Conservation (phyloP, 495 filamentous ascomycete species). For the Hyaloscypha variabilis region DNA sequence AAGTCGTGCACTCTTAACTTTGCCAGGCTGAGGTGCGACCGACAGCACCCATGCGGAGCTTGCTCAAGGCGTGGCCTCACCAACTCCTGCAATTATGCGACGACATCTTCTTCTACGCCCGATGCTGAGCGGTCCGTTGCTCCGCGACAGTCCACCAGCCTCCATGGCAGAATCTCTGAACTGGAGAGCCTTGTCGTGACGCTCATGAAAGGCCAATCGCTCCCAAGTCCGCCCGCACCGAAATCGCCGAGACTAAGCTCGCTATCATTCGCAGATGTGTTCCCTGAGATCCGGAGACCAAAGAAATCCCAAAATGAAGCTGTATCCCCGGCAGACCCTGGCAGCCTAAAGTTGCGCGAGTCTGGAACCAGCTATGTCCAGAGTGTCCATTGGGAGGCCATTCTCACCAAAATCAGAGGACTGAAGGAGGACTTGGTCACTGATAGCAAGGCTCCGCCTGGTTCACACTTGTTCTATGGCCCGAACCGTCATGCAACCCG, state of each 20-base stretch:
- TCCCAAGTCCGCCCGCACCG: slow-evolving; percentile 9
- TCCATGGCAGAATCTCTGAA: slow-evolving; percentile 35
- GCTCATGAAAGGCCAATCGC: slow-evolving; percentile 24
- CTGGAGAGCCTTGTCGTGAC: slow-evolving; percentile 38
- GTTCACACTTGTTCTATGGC: slow-evolving; percentile 39
- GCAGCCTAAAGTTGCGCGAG: slow-evolving; percentile 9
- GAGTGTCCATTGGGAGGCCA: slow-evolving; percentile 18
- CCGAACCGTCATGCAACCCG: slow-evolving; percentile 32
- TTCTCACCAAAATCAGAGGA: slow-evolving; percentile 16
- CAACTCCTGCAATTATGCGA: slow-evolving; percentile 23
- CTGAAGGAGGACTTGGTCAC: slow-evolving; percentile 28
- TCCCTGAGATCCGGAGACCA: slow-evolving; percentile 16
- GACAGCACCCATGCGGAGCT: slow-evolving; percentile 36
- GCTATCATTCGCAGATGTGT: slow-evolving; percentile 14
- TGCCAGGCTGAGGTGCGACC: slow-evolving; percentile 40
- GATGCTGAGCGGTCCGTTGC: slow-evolving; percentile 30
- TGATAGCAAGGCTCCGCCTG: slow-evolving; percentile 23
- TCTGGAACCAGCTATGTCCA: slow-evolving; percentile 16
- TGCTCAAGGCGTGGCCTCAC: slow-evolving; percentile 32
- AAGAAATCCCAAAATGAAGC: slow-evolving; percentile 14
- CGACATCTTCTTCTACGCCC: slow-evolving; percentile 34
- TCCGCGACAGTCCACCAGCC: slow-evolving; percentile 23
- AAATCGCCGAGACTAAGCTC: slow-evolving; percentile 14
- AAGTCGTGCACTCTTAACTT: slow-evolving; percentile 11
- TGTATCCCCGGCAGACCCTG: slow-evolving; percentile 14